Base-by-base conservation (phyloP, 1,284 basidiomycete species). In the Microstroma glucosiphilum region DNA sequence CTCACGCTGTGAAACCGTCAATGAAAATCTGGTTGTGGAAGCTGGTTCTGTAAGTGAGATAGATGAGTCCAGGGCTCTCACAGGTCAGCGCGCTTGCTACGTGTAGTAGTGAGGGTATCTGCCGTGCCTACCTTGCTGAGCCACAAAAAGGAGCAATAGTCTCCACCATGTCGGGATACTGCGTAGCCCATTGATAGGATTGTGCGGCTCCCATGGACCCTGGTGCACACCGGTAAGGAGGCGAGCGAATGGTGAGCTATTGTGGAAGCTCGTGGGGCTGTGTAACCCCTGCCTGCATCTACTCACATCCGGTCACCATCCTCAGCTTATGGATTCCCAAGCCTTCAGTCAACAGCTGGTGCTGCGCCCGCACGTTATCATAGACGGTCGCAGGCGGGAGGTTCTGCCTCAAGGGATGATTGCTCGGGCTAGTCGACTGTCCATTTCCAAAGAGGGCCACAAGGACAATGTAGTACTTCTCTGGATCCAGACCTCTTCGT, bases 391-490 rank as follows among this genome's bases (percentile, higher is more conserved):
- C 63, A 15, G 48, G 40, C 1, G 69, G 69, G 3, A 71, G 59
- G 23, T 66, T 54, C 25, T 49, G 1, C 2, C 69, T 66, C 3
- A 63, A 43, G 15, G 43, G 43, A 12, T 48, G 43, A 46, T 73
- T 73, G 21, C 63, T 66, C 21, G 71, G 72, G 1, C 67, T 69
- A 17, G 40, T 58, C 0, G 67, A 69, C 54, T 73, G 66, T 19
- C 69, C 69, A 41, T 73, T 73, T n/a, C 72, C 72, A 57, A 74
- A 72, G 1, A 73, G 60, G n/a, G 71, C 72, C 0, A 69, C 67
- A 0, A 69, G 59, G 59, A 74, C 66, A 62, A 74, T 74, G 65
- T 73, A 73, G 62, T 65, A 74, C 41, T 68, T 60, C 6, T 40
- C 13, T 0, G 71, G 69, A 51, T 74, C 64, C 6, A 74, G 60